A percentile compares a stretch with the other conserved stretches of the same genome.
phyloP scores from a whole-genome alignment of 2,329 filamentous ascomycete species.

The Lomentospora prolificans region DNA sequence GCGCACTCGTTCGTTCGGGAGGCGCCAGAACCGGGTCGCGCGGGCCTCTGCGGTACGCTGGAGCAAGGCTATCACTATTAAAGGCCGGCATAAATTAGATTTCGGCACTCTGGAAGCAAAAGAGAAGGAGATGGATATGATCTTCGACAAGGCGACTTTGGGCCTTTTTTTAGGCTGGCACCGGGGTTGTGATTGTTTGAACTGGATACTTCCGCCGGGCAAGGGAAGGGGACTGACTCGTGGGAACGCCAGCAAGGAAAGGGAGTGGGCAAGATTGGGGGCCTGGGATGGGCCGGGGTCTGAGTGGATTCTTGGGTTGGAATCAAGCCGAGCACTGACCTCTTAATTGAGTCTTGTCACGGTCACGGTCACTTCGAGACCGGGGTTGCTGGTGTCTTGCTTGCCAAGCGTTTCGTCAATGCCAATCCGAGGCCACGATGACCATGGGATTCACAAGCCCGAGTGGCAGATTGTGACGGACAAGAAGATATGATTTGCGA shows the following conservation, averaged over 20 bases:
- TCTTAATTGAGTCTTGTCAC: neutral
- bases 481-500: no score
- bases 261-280: neutral
- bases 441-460: neutral
- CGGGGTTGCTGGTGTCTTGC: no score
- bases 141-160: neutral
- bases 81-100: neutral
- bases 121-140: neutral
- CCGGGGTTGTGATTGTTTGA: neutral
- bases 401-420: neutral
- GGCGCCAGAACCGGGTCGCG: neutral
- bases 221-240: neutral
- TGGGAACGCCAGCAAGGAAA: neutral
- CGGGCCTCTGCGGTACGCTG: no score
- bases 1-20: no score
- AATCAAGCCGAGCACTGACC: conserved; percentile 2
- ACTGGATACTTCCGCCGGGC: neutral
- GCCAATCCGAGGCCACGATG: neutral
- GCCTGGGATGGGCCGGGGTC: neutral
- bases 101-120: neutral
- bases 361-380: neutral
- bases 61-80: neutral
- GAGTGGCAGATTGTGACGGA: neutral
- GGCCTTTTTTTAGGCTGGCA: neutral
- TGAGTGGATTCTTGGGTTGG: neutral